Conservation (phyloP, 108 stramenopile genomes). For the Bacterosira constricta region DNA sequence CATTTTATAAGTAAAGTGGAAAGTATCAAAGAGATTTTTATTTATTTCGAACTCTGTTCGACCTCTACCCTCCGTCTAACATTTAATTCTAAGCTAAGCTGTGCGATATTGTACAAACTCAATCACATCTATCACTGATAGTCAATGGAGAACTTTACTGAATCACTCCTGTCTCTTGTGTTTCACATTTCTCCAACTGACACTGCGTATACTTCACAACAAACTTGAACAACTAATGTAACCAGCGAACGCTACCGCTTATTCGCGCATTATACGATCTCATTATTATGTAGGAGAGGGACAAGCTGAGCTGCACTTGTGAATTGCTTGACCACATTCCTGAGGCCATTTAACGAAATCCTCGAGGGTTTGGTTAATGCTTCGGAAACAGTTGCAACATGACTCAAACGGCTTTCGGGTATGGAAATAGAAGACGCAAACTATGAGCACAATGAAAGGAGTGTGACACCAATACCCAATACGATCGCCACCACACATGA, state of each 20-base stretch:
- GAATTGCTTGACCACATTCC: constrained; percentile 37
- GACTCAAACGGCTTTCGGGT: constrained; percentile 31
- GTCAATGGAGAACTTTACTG: neutral
- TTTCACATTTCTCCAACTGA: neutral
- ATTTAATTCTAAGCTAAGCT: no score
- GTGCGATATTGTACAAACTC: neutral
- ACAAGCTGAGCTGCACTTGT: constrained; percentile 28
- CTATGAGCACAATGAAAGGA: no score
- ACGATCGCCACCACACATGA: neutral
- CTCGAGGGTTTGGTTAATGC: constrained; percentile 31
- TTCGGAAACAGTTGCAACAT: constrained; percentile 24
- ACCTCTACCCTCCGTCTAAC: no score
- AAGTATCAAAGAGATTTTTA: no score
- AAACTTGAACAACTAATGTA: neutral
- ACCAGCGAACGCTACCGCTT: neutral
- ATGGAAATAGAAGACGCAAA: no score
- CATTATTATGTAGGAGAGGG: constrained; percentile 27
- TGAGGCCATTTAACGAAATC: constrained; percentile 33
- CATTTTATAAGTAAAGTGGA: no score
- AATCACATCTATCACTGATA: neutral
- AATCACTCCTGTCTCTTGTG: no score
- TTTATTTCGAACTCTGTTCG: no score
- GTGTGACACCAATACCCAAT: neutral
- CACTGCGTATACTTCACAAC: neutral
- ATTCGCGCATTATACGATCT: neutral